A percentile compares a stretch with the other conserved stretches of the same genome.
These are phyloP conservation scores for Kodamaea fungicola DNA, from an alignment of 1,139 yeast species.

Conservation along the genomic window DNA sequence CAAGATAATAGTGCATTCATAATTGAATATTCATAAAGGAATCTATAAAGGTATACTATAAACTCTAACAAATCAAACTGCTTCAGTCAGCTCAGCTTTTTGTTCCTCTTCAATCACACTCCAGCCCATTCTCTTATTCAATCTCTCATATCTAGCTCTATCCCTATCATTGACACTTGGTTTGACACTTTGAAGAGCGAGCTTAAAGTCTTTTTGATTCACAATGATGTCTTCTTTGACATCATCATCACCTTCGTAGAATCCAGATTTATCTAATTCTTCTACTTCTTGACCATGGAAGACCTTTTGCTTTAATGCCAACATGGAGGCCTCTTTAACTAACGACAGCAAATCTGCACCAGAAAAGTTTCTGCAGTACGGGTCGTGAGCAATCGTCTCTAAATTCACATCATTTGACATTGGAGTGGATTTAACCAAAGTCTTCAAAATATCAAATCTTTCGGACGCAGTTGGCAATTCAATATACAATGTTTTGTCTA, in stretches of 20 bases:
- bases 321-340: conserved; percentile 89
- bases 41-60: background rate
- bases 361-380: conserved; percentile 80
- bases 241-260: conserved; percentile 25
- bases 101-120: conserved; percentile 24
- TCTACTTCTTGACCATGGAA: conserved; percentile 48
- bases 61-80: background rate
- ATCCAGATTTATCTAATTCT: conserved; percentile 47
- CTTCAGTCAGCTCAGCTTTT: conserved; percentile 5
- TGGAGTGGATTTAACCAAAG: conserved; percentile 77
- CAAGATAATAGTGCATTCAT: background rate
- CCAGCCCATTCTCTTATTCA: conserved; percentile 63
- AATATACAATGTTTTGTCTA: conserved; percentile 88
- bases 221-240: conserved; percentile 47
- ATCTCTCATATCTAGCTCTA: conserved; percentile 67
- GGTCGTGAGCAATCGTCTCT: conserved; percentile 61
- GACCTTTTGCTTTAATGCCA: conserved; percentile 73
- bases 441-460: conserved; percentile 73
- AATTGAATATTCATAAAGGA: background rate
- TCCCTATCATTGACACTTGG: conserved; percentile 93
- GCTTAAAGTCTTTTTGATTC: conserved; percentile 60
- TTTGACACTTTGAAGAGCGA: conserved; percentile 69
- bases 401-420: conserved; percentile 63
- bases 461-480: conserved; percentile 82
- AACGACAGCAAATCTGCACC: conserved; percentile 95